These are phyloP conservation scores for Xylaria castorea DNA, from an alignment of 495 filamentous ascomycete species.

Conservation along the genomic window DNA sequence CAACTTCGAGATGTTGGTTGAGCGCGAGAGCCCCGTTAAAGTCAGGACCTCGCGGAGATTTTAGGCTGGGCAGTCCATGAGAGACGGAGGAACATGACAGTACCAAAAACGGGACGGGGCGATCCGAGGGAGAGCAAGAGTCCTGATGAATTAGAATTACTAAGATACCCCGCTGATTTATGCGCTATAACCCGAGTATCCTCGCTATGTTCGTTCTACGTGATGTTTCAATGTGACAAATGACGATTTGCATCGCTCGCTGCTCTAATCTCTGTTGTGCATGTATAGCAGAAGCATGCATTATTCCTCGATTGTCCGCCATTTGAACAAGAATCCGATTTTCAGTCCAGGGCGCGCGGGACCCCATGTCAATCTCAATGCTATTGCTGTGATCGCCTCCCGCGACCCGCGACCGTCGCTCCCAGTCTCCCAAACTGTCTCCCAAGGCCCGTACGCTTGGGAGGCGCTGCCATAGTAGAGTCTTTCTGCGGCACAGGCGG, in stretches of 20 bases:
- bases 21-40: conserved; percentile 59
- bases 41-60: conserved; percentile 16
- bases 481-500: conserved; percentile 53
- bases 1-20: conserved; percentile 69
- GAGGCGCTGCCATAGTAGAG: conserved; percentile 42
- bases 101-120: background rate
- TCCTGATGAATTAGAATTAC: conserved; percentile 30
- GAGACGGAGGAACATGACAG: background rate
- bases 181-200: conserved; percentile 31
- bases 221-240: conserved; percentile 28
- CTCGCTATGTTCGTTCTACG: conserved; percentile 29
- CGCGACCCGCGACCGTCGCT: conserved; percentile 67
- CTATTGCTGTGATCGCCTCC: conserved; percentile 52
- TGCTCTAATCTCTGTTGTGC: conserved; percentile 16
- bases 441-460: conserved; percentile 68
- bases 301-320: background rate
- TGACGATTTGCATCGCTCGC: conserved; percentile 15
- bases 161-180: conserved; percentile 22
- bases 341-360: background rate
- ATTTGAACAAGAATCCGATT: background rate
- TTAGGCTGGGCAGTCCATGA: background rate
- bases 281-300: background rate
- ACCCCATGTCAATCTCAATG: conserved; percentile 29
- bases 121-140: background rate
- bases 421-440: conserved; percentile 72